Evolutionary conservation across 257 asterid species (phyloP), one percentile per base, ranked within the genome.

Genomic region (Przewalskia tangutica): DNA sequence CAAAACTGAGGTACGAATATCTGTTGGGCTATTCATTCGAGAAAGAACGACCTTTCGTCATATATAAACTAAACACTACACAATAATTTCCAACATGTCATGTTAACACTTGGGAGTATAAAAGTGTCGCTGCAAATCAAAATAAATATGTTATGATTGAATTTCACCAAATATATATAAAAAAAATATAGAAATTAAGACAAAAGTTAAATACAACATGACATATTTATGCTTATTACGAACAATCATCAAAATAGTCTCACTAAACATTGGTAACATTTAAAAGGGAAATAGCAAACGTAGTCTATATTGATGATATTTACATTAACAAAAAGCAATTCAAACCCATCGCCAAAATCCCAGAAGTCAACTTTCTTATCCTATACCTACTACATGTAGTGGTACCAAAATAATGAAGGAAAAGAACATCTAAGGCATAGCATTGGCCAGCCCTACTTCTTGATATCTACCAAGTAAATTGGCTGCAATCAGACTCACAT

Each of bases 401-500:
- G 23, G n/a, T 14, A 3, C 11, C 53, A 55, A 55, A 14, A 17
- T 23, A 20, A 18, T 46, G 78, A 48, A 20, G 14, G 62, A 75
- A 75, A 50, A 75, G 16, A 75, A 50, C 0, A 13, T 65, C 75
- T 27, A 75, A 75, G 46, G 27, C 46, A 51, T 3, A 50, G 91
- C 85, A 53, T 83, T 85, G 38, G 92, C 89, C 65, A 87, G 64
- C 4, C 87, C 88, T 46, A 81, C 32, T 18, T 80, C 87, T 44
- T 67, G 81, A 8, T 82, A 85, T 82, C 83, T 82, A 2, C 79
- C 87, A 10, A 85, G 91, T 8, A 93, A 78, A 79, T 85, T 91
- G 4, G 87, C 84, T 58, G 92, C 95, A 18, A 93, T 93, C 77
- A 77, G 46, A 42, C 86, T 87, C 56, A 92, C 99, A 83, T 95